phyloP scores from a whole-genome alignment of 2,329 filamentous ascomycete species.

The Amesomyces nigricolor region DNA sequence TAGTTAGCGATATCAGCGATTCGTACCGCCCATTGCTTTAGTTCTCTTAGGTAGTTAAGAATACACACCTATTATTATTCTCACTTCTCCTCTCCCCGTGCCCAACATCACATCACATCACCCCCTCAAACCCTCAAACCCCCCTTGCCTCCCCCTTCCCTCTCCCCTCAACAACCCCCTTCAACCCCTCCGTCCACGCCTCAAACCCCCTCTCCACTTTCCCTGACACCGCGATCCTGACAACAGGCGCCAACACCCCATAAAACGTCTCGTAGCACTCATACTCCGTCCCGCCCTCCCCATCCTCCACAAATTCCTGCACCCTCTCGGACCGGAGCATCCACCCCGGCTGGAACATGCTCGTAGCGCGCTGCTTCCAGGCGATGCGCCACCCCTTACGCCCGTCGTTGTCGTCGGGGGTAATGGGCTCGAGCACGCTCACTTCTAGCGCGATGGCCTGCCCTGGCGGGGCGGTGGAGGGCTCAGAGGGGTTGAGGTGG shows the following conservation, averaged over 20 bases:
- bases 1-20: no score
- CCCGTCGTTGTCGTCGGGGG: neutral
- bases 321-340: constrained; percentile 37
- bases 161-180: constrained; percentile 28
- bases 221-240: constrained; percentile 31
- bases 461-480: constrained; percentile 11
- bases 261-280: constrained; percentile 43
- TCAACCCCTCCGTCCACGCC: constrained; percentile 37
- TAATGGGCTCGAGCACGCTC: constrained; percentile 32
- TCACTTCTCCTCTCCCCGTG: no score
- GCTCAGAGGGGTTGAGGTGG: constrained; percentile 28
- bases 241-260: constrained; percentile 33
- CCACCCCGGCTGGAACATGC: constrained; percentile 25
- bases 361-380: constrained; percentile 33
- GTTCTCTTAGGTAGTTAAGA: no score
- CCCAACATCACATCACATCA: no score
- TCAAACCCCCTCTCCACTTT: constrained; percentile 33
- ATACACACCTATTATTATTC: neutral
- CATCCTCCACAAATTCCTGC: constrained; percentile 38
- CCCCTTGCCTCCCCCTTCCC: neutral
- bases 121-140: neutral
- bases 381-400: constrained; percentile 35
- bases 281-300: constrained; percentile 37
- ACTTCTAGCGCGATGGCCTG: constrained; percentile 25
- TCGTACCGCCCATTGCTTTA: no score